Evolutionary conservation across 169 alveolate genomes (phyloP).

Genomic region (Nephromyces sp.): DNA sequence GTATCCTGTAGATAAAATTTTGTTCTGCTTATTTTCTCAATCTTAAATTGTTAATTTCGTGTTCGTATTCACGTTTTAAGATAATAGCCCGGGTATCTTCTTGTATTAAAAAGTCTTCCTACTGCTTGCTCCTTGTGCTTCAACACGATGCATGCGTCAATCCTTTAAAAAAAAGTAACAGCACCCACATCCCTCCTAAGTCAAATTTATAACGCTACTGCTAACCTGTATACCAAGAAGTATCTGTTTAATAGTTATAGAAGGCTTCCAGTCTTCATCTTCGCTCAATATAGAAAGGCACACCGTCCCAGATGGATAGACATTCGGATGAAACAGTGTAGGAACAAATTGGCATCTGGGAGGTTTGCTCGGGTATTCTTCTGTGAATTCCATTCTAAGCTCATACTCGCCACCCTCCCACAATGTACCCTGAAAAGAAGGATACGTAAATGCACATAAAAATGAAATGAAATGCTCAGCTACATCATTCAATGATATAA

Average conservation of each 20-base stretch:
- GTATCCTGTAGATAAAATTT: not conserved
- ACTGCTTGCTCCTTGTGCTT: too few relatives aligned
- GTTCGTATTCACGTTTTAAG: too few relatives aligned
- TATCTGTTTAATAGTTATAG: slow-evolving; percentile 91
- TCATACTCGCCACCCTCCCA: slow-evolving; percentile 97
- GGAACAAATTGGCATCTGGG: slow-evolving; percentile 95
- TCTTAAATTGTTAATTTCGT: not conserved
- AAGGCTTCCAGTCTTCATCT: slow-evolving; percentile 99
- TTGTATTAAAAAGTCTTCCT: too few relatives aligned
- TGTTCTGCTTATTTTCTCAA: not conserved
- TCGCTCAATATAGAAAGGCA: slow-evolving; percentile 95
- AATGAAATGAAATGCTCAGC: too few relatives aligned
- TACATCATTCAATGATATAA: too few relatives aligned
- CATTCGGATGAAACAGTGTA: slow-evolving; percentile 94
- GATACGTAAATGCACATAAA: not conserved
- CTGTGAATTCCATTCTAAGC: slow-evolving; percentile 91
- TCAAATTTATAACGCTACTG: not conserved
- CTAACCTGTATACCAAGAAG: slow-evolving; percentile 88
- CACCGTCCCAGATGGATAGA: slow-evolving; percentile 95
- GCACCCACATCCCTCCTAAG: not conserved
- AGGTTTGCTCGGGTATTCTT: slow-evolving; percentile 98
- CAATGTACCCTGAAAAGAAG: slow-evolving; percentile 54
- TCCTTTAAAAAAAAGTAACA: too few relatives aligned
- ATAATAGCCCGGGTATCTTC: too few relatives aligned
- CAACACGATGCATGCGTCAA: too few relatives aligned